Percentiles rank a stretch among this genome's conserved stretches.
Conservation (phyloP, 345 rosid genomes). For the Geranium rotundifolium region DNA sequence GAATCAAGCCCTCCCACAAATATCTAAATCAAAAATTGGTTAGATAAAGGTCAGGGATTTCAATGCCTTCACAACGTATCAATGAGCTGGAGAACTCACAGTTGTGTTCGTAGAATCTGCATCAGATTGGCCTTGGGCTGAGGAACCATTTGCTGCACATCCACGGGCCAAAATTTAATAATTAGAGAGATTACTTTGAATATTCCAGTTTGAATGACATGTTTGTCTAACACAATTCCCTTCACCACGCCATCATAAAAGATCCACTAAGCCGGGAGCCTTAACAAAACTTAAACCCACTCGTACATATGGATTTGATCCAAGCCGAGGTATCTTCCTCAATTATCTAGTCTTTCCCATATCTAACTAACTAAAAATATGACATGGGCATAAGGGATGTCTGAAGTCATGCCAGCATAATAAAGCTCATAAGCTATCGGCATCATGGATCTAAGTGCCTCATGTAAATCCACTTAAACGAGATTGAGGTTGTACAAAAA, state of each 20-base stretch:
- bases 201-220: neutral
- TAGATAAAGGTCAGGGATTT: slow-evolving; percentile 11
- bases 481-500: no score
- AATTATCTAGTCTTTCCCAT: neutral
- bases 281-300: no score
- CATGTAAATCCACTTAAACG: no score
- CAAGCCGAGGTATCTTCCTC: neutral
- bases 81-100: slow-evolving; percentile 32
- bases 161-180: slow-evolving; percentile 32
- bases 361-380: no score
- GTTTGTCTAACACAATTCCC: neutral
- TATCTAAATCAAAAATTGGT: slow-evolving; percentile 43
- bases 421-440: no score
- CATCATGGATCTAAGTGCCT: no score
- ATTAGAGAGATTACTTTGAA: neutral
- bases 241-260: neutral
- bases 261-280: no score
- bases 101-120: slow-evolving; percentile 76
- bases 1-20: slow-evolving; percentile 98
- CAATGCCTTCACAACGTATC: slow-evolving; percentile 11
- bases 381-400: no score
- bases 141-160: slow-evolving; percentile 48
- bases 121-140: slow-evolving; percentile 45
- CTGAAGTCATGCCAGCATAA: no score
- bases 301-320: neutral